Conservation (phyloP, 2,329 filamentous ascomycete genomes). For the Colletotrichum lindemuthianum region DNA sequence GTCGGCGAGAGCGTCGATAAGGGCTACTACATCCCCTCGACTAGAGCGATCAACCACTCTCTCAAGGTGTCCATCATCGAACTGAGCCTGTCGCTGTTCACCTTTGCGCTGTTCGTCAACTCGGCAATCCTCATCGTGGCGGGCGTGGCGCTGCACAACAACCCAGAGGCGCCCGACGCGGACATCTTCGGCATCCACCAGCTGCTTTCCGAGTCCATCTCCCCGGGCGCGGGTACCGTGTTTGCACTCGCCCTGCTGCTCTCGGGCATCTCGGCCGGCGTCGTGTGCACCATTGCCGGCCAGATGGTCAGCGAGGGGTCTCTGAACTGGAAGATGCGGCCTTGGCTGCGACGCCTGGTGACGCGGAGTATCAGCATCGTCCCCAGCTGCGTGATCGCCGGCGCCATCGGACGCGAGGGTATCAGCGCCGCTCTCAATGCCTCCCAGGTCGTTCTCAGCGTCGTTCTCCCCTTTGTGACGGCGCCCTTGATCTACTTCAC, state of each 20-base stretch:
- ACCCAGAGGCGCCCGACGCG: constrained; percentile 69
- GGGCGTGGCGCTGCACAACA: constrained; percentile 77
- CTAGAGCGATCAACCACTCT: constrained; percentile 77
- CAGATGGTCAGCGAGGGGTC: constrained; percentile 91
- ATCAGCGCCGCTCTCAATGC: constrained; percentile 78
- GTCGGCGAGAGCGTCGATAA: constrained; percentile 49
- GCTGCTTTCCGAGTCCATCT: constrained; percentile 74
- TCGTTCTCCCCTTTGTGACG: constrained; percentile 84
- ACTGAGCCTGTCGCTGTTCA: constrained; percentile 77
- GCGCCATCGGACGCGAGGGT: constrained; percentile 76
- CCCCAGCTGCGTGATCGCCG: constrained; percentile 85
- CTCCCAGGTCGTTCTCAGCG: constrained; percentile 80
- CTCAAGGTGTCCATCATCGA: constrained; percentile 80
- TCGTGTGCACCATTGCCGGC: constrained; percentile 89
- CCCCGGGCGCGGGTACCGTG: constrained; percentile 81
- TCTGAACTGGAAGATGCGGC: constrained; percentile 76
- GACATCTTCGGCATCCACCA: constrained; percentile 87
- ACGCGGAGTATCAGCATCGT: constrained; percentile 84
- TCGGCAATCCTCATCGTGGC: constrained; percentile 84
- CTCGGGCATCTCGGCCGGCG: constrained; percentile 82
- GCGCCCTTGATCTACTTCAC: constrained; percentile 90
- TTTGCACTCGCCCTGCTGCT: constrained; percentile 85
- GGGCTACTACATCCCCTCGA: constrained; percentile 74
- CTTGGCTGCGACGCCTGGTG: constrained; percentile 82
- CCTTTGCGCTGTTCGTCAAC: constrained; percentile 87